Conservation (phyloP, 306 rosid species). For the Cyamopsis tetragonoloba region DNA sequence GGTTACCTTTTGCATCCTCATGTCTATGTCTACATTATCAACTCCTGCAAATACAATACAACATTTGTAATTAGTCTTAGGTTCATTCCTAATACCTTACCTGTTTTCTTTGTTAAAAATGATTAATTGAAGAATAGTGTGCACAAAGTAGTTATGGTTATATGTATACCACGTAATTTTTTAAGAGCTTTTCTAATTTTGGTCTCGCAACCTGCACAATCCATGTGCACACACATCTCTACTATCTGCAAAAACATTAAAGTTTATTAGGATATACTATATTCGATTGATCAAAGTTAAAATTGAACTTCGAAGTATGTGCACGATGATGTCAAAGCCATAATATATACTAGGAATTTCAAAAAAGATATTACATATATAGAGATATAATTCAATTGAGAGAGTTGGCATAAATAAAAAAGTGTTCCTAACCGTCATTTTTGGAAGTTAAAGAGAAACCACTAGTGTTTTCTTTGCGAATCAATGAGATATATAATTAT, state of each 20-base stretch:
- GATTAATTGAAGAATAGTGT: too few species aligned
- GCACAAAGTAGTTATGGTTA: background rate
- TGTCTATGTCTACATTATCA: slow-evolving; percentile 53
- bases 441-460: too few species aligned
- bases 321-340: background rate
- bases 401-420: background rate
- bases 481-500: slow-evolving; percentile 19
- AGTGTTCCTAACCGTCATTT: too few species aligned
- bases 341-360: background rate
- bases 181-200: slow-evolving; percentile 57
- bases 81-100: too few species aligned
- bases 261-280: background rate
- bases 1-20: slow-evolving; percentile 62
- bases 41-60: slow-evolving; percentile 53
- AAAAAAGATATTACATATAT: background rate
- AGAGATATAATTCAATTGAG: background rate
- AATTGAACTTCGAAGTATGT: background rate
- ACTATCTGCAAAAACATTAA: slow-evolving; percentile 35
- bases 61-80: too few species aligned
- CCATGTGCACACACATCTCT: slow-evolving; percentile 65
- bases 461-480: slow-evolving; percentile 4
- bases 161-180: slow-evolving; percentile 43
- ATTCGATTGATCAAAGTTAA: background rate
- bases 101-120: too few species aligned
- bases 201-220: slow-evolving; percentile 65